Percentiles rank a stretch among this genome's conserved stretches.
Evolutionary conservation across 306 rosid species (phyloP).

Genomic region (Rosa lucieae): DNA sequence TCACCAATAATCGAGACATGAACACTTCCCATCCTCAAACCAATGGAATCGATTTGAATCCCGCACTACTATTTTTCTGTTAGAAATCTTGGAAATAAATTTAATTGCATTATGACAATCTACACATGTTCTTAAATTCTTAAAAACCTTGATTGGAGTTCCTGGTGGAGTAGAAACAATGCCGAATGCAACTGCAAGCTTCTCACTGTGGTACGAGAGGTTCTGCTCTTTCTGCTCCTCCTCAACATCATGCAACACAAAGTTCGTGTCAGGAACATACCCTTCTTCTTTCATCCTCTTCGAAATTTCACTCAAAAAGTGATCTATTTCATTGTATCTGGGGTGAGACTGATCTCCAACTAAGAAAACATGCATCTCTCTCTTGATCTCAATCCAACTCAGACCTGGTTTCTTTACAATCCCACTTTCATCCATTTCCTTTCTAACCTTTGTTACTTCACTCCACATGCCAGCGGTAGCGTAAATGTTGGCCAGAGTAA

Average conservation of each 20-base stretch:
- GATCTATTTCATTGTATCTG: constrained; percentile 49
- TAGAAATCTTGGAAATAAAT: constrained; percentile 46
- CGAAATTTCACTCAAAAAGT: constrained; percentile 43
- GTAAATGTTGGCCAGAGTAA: constrained; percentile 63
- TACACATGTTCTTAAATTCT: constrained; percentile 69
- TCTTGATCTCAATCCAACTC: constrained; percentile 72
- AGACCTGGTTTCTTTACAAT: constrained; percentile 56
- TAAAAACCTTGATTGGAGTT: constrained; percentile 54
- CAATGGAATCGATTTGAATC: constrained; percentile 74
- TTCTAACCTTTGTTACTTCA: constrained; percentile 53
- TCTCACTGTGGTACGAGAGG: constrained; percentile 68
- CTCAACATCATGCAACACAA: constrained; percentile 65
- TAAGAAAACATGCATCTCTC: constrained; percentile 50
- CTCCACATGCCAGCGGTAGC: constrained; percentile 62
- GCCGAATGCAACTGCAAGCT: constrained; percentile 68
- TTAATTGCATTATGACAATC: constrained; percentile 67
- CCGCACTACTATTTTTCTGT: constrained; percentile 50
- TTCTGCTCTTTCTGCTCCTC: constrained; percentile 68
- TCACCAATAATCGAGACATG: constrained; percentile 61
- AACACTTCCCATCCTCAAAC: constrained; percentile 57
- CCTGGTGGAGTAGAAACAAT: constrained; percentile 65
- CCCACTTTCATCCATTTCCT: constrained; percentile 47
- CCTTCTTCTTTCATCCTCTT: constrained; percentile 68
- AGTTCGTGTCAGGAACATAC: constrained; percentile 62
- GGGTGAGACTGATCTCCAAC: constrained; percentile 67